Conservation (phyloP, 768 basidiomycete genomes). For the Amanita brunnescens region DNA sequence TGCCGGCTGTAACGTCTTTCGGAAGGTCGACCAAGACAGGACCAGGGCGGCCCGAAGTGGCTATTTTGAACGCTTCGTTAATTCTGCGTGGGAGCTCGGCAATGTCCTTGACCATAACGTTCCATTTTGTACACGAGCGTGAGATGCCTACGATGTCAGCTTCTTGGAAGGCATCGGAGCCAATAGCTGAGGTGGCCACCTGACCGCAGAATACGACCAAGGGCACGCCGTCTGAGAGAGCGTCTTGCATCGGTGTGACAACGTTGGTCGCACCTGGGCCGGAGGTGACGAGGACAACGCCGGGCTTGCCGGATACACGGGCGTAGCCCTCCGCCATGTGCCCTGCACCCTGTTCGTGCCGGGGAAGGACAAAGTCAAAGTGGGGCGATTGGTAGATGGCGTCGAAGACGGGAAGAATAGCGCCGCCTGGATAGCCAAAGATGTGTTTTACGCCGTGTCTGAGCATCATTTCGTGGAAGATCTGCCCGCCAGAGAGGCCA, state of each 20-base stretch:
- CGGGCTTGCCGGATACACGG: conserved; percentile 93
- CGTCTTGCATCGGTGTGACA: conserved; percentile 97
- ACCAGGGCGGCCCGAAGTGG: conserved; percentile 92
- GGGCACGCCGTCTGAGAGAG: conserved; percentile 88
- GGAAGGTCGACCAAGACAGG: conserved; percentile 97
- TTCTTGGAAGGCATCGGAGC: conserved; percentile 99
- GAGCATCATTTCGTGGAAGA: conserved; percentile 99
- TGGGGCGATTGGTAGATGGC: conserved; percentile 95
- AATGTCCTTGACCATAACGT: conserved; percentile 99
- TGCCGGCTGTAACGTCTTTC: conserved; percentile 96
- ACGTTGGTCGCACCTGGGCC: conserved; percentile 98
- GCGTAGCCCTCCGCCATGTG: conserved; percentile 99
- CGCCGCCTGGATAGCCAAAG: conserved; percentile 97
- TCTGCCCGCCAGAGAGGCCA: conserved; percentile 91
- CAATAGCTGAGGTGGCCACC: conserved; percentile 98
- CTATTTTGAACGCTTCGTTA: conserved; percentile 99
- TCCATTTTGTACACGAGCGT: conserved; percentile 97
- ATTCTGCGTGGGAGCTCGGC: conserved; percentile 89
- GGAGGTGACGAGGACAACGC: conserved; percentile 95
- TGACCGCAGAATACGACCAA: conserved; percentile 95
- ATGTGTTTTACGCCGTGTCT: conserved; percentile 93
- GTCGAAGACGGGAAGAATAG: conserved; percentile 98
- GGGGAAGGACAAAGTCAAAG: conserved; percentile 91
- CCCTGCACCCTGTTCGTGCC: conserved; percentile 97
- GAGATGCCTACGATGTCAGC: conserved; percentile 97